A percentile compares a stretch with the other conserved stretches of the same genome.
These are phyloP conservation scores for Calonectria naviculata DNA, from an alignment of 2,329 filamentous ascomycete genomes.

Conservation along the genomic window DNA sequence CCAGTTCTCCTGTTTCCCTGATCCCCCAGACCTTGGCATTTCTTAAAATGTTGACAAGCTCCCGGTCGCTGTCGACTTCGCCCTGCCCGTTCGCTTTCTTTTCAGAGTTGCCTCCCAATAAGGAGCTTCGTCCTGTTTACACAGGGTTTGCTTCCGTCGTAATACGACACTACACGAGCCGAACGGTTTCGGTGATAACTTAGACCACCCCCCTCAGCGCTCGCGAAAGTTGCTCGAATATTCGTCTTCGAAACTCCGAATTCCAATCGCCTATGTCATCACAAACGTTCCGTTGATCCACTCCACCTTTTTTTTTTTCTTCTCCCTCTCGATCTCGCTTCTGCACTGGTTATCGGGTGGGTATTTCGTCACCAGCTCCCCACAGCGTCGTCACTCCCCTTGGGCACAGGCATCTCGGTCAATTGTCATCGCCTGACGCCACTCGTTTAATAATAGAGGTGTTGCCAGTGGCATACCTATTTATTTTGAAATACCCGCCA, in stretches of 20 bases:
- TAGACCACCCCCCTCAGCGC: neutral
- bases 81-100: neutral
- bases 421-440: neutral
- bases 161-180: neutral
- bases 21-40: constrained; percentile 27
- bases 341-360: constrained; percentile 13
- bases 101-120: neutral
- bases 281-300: constrained; percentile 30
- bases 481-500: neutral
- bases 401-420: neutral
- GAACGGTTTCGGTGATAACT: neutral
- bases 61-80: constrained; percentile 32
- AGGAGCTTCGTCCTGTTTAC: neutral
- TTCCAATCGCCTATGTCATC: constrained; percentile 28
- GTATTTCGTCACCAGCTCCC: constrained; percentile 32
- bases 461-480: neutral
- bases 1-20: constrained; percentile 34
- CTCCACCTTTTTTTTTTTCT: constrained; percentile 27
- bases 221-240: neutral
- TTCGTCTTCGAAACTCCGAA: neutral
- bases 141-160: neutral
- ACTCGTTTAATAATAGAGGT: neutral
- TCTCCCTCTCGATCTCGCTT: constrained; percentile 25
- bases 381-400: constrained; percentile 20
- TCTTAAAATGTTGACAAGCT: constrained; percentile 37